phyloP scores from a whole-genome alignment of 768 basidiomycete species.

The Collybiopsis confluens region DNA sequence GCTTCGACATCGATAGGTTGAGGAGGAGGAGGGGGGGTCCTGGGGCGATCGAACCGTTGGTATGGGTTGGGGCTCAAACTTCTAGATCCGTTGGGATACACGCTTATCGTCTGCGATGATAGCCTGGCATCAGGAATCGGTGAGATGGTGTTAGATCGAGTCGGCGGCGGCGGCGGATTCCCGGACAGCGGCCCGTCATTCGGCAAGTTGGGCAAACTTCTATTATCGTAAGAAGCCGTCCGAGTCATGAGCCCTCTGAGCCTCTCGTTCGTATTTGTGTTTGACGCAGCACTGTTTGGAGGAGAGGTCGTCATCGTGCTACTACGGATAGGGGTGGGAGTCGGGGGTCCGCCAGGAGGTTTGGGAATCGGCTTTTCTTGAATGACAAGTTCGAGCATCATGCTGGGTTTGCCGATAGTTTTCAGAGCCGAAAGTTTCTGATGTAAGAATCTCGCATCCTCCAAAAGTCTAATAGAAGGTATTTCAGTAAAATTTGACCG shows the following conservation, averaged over 20 bases:
- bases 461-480: slow-evolving; percentile 60
- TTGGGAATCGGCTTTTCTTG: slow-evolving; percentile 68
- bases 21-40: slow-evolving; percentile 7
- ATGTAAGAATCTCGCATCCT: slow-evolving; percentile 74
- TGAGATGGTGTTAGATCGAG: not conserved
- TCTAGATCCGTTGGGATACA: not conserved
- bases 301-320: slow-evolving; percentile 3
- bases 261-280: slow-evolving; percentile 40
- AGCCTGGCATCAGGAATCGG: not conserved
- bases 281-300: slow-evolving; percentile 23
- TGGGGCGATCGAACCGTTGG: slow-evolving; percentile 1
- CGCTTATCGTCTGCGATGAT: not conserved
- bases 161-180: slow-evolving; percentile 5
- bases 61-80: slow-evolving; percentile 2
- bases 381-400: slow-evolving; percentile 83
- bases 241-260: slow-evolving; percentile 41
- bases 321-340: slow-evolving; percentile 5
- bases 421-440: slow-evolving; percentile 72
- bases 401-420: slow-evolving; percentile 65
- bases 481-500: not conserved
- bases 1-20: slow-evolving; percentile 8
- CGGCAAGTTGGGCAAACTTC: slow-evolving; percentile 28
- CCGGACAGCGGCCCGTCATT: not conserved
- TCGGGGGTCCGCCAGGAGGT: slow-evolving; percentile 10
- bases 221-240: slow-evolving; percentile 30